A percentile compares a stretch with the other conserved stretches of the same genome.
Evolutionary conservation across 192 early-diverging fungal genomes (phyloP).

Genomic region (Podochytrium sp.): DNA sequence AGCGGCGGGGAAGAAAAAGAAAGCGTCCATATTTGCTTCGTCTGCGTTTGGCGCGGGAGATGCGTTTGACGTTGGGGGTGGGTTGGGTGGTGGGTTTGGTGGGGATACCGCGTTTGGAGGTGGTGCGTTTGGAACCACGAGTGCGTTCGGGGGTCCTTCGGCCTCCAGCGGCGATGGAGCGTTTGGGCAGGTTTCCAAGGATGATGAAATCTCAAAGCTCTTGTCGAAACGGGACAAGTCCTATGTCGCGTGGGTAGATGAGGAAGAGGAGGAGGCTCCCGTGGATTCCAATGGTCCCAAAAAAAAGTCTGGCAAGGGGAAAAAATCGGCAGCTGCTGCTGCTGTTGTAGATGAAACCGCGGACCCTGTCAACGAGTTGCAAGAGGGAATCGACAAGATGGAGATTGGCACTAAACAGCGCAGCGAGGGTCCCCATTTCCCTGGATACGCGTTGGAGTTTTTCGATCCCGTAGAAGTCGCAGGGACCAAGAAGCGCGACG

Average conservation of each 20-base stretch:
- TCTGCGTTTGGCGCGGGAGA: conserved; percentile 8
- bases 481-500: not conserved
- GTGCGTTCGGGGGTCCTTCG: conserved; percentile 5
- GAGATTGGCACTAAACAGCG: conserved; percentile 7
- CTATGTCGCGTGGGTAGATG: conserved; percentile 43
- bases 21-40: conserved; percentile 19
- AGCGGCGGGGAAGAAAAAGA: conserved; percentile 5
- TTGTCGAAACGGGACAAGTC: conserved; percentile 33
- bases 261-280: conserved; percentile 13
- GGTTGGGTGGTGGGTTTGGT: not conserved
- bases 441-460: conserved; percentile 44
- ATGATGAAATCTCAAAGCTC: conserved; percentile 27
- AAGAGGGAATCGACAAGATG: not conserved
- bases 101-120: conserved; percentile 1
- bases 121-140: not conserved
- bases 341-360: not conserved
- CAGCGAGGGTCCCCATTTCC: conserved; percentile 30
- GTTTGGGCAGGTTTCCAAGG: not conserved
- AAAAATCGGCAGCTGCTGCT: not conserved
- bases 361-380: not conserved
- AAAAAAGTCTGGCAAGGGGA: conserved; percentile 7
- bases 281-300: not conserved
- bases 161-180: conserved; percentile 2
- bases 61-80: not conserved
- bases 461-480: conserved; percentile 6